Evolutionary conservation across 257 asterid genomes (phyloP).

Genomic region (Linaria vulgaris): DNA sequence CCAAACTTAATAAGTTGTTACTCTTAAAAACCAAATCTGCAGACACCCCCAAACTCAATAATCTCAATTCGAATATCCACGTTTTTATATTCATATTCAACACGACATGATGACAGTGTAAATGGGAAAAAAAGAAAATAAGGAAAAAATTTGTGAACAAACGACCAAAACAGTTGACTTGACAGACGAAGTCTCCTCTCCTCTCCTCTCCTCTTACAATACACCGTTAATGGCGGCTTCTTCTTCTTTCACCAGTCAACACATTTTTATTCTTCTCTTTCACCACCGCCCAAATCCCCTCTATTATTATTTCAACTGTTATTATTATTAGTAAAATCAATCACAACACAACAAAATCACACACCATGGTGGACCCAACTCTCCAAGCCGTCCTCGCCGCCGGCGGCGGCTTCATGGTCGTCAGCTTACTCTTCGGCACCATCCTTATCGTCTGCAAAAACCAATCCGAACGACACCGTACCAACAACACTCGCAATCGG

Average conservation of each 20-base stretch:
- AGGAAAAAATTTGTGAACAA: background rate
- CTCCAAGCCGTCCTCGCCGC: constrained; percentile 62
- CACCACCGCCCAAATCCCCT: background rate
- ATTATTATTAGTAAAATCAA: background rate
- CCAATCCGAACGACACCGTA: constrained; percentile 33
- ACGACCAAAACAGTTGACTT: constrained; percentile 35
- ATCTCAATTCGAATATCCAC: too few relatives aligned
- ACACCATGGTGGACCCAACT: constrained; percentile 27
- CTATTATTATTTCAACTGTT: background rate
- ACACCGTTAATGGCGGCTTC: constrained; percentile 65
- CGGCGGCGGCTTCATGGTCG: constrained; percentile 43
- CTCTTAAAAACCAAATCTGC: too few relatives aligned
- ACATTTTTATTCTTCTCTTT: too few relatives aligned
- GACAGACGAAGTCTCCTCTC: constrained; percentile 41
- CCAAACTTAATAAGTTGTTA: too few relatives aligned
- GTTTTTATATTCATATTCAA: too few relatives aligned
- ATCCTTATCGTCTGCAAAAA: constrained; percentile 40
- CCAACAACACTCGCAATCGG: constrained; percentile 25
- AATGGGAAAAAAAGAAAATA: background rate
- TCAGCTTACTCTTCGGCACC: constrained; percentile 42
- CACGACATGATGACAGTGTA: too few relatives aligned
- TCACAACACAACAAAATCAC: constrained; percentile 2
- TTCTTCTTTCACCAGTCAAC: background rate
- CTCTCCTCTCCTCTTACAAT: constrained; percentile 31
- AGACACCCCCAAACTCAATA: too few relatives aligned